phyloP scores from a whole-genome alignment of 805 yeast species.

The Zygotorulaspora chibaensis region DNA sequence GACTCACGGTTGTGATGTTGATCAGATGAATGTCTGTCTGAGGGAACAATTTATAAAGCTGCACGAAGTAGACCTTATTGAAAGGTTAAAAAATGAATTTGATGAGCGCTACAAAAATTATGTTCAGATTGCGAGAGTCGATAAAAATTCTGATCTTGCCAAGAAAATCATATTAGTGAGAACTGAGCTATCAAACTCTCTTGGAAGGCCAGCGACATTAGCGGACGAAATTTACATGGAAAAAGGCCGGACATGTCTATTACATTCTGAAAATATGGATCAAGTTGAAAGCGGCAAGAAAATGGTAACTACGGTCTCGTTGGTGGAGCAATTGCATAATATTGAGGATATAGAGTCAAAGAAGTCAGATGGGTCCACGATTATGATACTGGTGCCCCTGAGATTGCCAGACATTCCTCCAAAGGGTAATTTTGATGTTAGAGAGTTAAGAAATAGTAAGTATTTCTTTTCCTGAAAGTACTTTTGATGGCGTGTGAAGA shows the following conservation, averaged over 20 bases:
- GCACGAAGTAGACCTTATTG: slow-evolving; percentile 70
- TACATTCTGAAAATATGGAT: slow-evolving; percentile 49
- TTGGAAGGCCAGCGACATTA: slow-evolving; percentile 55
- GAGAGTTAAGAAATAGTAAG: slow-evolving; percentile 60
- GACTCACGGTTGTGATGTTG: slow-evolving; percentile 91
- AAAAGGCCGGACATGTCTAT: slow-evolving; percentile 51
- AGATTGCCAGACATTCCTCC: slow-evolving; percentile 67
- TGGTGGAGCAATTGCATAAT: slow-evolving; percentile 38
- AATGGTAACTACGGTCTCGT: slow-evolving; percentile 68
- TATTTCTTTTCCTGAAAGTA: slow-evolving; percentile 60
- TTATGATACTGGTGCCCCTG: slow-evolving; percentile 57
- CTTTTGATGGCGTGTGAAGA: neutral
- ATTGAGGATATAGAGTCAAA: slow-evolving; percentile 21
- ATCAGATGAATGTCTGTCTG: slow-evolving; percentile 60
- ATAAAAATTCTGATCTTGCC: slow-evolving; percentile 49
- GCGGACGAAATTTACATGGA: slow-evolving; percentile 75
- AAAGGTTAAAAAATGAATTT: slow-evolving; percentile 70
- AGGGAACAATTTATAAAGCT: slow-evolving; percentile 76
- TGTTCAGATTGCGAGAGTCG: slow-evolving; percentile 55
- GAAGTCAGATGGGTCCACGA: slow-evolving; percentile 25
- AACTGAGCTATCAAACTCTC: slow-evolving; percentile 42
- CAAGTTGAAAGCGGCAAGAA: slow-evolving; percentile 46
- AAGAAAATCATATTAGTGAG: slow-evolving; percentile 47
- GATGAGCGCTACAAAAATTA: slow-evolving; percentile 72
- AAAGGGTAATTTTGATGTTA: slow-evolving; percentile 81